These are phyloP conservation scores for Mucor racemosus DNA, from an alignment of 371 early-diverging fungal species.

Conservation along the genomic window DNA sequence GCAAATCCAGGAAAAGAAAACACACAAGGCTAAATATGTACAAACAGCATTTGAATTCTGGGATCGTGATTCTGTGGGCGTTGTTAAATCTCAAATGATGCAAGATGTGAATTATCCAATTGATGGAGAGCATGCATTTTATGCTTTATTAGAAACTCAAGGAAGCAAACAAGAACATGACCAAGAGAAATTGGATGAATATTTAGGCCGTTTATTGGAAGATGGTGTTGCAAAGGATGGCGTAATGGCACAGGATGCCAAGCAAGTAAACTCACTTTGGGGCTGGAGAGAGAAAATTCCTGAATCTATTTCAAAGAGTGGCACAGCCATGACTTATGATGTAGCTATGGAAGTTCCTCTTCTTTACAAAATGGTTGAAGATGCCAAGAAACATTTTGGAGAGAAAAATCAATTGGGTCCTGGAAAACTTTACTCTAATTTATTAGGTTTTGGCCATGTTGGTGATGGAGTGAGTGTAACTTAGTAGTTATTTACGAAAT, in stretches of 20 bases:
- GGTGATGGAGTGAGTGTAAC: conserved; percentile 69
- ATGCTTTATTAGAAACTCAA: conserved; percentile 89
- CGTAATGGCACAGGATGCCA: conserved; percentile 75
- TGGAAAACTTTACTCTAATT: conserved; percentile 48
- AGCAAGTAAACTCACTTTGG: conserved; percentile 43
- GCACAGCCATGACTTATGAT: conserved; percentile 74
- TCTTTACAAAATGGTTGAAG: conserved; percentile 81
- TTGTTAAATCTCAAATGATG: conserved; percentile 72
- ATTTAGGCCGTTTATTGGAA: conserved; percentile 62
- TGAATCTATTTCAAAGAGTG: conserved; percentile 48
- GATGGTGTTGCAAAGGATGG: conserved; percentile 69
- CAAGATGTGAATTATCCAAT: conserved; percentile 77
- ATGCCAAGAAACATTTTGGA: conserved; percentile 61
- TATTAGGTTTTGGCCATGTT: conserved; percentile 90
- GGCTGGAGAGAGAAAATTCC: conserved; percentile 48
- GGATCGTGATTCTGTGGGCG: conserved; percentile 68
- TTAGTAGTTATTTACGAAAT: neutral
- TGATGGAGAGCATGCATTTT: conserved; percentile 65
- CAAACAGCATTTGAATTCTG: conserved; percentile 82
- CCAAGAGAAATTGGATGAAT: conserved; percentile 67
- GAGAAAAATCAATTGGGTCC: conserved; percentile 44
- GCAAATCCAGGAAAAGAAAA: no score
- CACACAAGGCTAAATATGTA: no score
- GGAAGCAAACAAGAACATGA: conserved; percentile 84
- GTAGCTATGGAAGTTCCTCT: conserved; percentile 79